Percentiles rank a stretch among this genome's conserved stretches.
Conservation (phyloP, 768 basidiomycete species). For the Leccinum fibrillosum region DNA sequence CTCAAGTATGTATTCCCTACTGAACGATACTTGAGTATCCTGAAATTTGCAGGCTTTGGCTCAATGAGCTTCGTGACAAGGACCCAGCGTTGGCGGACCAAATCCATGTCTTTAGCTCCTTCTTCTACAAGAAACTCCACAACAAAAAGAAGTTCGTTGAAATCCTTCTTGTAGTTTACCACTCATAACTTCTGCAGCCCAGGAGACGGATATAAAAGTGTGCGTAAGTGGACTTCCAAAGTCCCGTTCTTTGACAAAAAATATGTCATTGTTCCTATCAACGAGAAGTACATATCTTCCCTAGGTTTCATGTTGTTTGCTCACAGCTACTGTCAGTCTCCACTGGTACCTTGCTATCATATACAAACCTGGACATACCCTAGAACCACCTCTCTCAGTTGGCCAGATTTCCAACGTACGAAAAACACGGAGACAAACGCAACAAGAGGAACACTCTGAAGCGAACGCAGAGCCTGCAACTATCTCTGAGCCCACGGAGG, state of each 20-base stretch:
- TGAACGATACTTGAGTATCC: neutral
- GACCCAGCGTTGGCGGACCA: conserved; percentile 65
- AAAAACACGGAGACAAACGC: conserved; percentile 23
- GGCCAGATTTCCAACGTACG: conserved; percentile 7
- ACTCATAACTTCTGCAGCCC: conserved; percentile 32
- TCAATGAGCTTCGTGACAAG: conserved; percentile 49
- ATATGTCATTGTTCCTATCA: conserved; percentile 93
- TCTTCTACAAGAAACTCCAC: conserved; percentile 94
- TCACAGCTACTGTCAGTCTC: conserved; percentile 45
- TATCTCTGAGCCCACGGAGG: neutral
- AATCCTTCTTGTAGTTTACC: neutral
- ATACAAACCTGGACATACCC: conserved; percentile 65
- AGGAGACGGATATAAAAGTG: conserved; percentile 74
- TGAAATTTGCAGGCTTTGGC: conserved; percentile 57
- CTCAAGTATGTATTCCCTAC: conserved; percentile 62
- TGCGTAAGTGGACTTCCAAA: conserved; percentile 92
- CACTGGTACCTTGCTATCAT: conserved; percentile 99
- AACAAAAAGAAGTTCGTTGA: conserved; percentile 50
- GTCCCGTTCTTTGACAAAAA: conserved; percentile 87
- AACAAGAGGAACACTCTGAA: conserved; percentile 8
- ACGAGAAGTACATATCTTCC: conserved; percentile 73
- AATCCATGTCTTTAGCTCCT: conserved; percentile 92
- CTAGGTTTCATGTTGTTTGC: neutral
- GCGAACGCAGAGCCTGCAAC: neutral
- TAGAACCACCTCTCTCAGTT: conserved; percentile 46